Conservation (phyloP, 306 rosid genomes). For the Alnus rubra region DNA sequence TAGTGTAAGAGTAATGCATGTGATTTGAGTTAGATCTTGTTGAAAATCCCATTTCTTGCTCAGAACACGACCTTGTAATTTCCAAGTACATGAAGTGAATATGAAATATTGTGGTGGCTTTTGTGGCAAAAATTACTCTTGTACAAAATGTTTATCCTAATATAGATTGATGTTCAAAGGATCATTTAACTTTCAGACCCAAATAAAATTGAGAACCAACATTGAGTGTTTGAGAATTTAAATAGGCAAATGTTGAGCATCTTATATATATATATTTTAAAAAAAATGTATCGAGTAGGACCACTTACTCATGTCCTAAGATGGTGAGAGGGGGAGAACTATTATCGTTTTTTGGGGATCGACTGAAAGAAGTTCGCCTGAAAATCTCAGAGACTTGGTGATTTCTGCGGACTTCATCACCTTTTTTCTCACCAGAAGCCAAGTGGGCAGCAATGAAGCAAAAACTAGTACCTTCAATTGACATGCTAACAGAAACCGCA, state of each 20-base stretch:
- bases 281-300: neutral
- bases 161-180: neutral
- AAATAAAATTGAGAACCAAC: neutral
- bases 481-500: slow-evolving; percentile 78
- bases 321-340: slow-evolving; percentile 67
- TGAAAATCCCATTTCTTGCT: neutral
- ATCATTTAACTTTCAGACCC: too few species aligned
- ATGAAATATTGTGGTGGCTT: too few species aligned
- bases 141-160: neutral
- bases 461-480: slow-evolving; percentile 90
- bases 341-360: slow-evolving; percentile 34
- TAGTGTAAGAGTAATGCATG: neutral
- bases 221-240: neutral
- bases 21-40: neutral
- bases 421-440: slow-evolving; percentile 89
- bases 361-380: slow-evolving; percentile 64
- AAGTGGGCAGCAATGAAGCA: slow-evolving; percentile 86
- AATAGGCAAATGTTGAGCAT: neutral
- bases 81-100: neutral
- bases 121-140: too few species aligned
- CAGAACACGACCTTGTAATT: neutral
- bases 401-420: slow-evolving; percentile 77
- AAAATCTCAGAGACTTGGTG: slow-evolving; percentile 79
- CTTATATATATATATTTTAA: neutral
- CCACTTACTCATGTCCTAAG: slow-evolving; percentile 89